phyloP scores from a whole-genome alignment of 306 rosid species.

The Malus asiatica region DNA sequence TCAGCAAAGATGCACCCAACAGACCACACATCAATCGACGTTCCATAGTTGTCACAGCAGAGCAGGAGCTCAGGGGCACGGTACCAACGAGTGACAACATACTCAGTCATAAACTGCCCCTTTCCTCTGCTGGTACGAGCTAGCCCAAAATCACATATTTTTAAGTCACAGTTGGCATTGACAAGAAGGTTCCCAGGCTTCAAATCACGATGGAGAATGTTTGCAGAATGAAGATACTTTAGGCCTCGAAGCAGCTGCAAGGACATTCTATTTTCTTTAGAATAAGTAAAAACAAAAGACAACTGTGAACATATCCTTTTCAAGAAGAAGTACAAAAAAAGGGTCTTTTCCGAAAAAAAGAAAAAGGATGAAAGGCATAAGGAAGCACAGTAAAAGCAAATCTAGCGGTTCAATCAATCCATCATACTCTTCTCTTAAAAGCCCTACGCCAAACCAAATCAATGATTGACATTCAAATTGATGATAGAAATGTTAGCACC shows the following conservation, averaged over 20 bases:
- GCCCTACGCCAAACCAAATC: neutral
- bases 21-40: conserved; percentile 94
- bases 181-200: conserved; percentile 94
- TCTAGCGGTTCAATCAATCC: neutral
- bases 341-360: neutral
- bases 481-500: neutral
- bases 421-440: neutral
- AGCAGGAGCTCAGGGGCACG: conserved; percentile 93
- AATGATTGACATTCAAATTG: neutral
- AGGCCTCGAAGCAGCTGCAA: conserved; percentile 88
- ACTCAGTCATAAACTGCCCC: conserved; percentile 93
- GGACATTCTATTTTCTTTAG: conserved; percentile 11
- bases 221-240: conserved; percentile 90
- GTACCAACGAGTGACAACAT: conserved; percentile 96
- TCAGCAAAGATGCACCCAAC: conserved; percentile 93
- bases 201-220: conserved; percentile 89
- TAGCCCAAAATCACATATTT: conserved; percentile 92
- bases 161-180: conserved; percentile 88
- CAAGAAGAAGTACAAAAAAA: neutral
- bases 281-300: conserved; percentile 21
- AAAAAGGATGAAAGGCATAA: neutral
- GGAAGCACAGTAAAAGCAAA: neutral
- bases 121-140: conserved; percentile 75
- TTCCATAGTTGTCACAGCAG: conserved; percentile 86
- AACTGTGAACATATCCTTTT: neutral